Conservation (phyloP, 192 early-diverging fungal species). For the Thoreauomyces humboldtii region DNA sequence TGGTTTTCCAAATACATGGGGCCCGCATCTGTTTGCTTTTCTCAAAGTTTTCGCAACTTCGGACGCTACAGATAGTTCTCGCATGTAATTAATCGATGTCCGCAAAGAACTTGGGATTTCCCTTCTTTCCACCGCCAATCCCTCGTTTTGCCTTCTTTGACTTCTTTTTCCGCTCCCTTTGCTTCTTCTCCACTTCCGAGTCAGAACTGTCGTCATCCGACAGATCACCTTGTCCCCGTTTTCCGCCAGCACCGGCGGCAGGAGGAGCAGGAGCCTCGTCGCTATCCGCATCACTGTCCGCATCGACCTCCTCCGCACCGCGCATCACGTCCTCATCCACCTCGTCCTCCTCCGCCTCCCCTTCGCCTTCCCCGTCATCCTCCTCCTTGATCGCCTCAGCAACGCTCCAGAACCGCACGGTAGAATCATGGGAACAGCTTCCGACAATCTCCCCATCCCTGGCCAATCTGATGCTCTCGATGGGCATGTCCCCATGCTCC, state of each 20-base stretch:
- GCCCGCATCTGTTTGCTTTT: no score
- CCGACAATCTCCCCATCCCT: constrained; percentile 74
- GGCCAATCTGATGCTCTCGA: constrained; percentile 76
- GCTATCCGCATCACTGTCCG: constrained; percentile 32
- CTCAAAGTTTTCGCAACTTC: no score
- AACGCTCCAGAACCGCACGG: constrained; percentile 81
- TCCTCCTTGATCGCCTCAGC: constrained; percentile 46
- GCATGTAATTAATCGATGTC: constrained; percentile 16
- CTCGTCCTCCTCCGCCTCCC: constrained; percentile 63
- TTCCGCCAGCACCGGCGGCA: background rate
- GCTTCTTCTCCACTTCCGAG: constrained; percentile 16
- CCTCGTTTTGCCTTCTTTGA: constrained; percentile 35
- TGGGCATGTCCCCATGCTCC: constrained; percentile 85
- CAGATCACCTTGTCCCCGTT: background rate
- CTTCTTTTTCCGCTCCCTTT: constrained; percentile 37
- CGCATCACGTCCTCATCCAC: constrained; percentile 76
- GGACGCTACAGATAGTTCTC: no score
- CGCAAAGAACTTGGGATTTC: constrained; percentile 10
- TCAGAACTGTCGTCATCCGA: constrained; percentile 26
- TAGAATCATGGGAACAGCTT: constrained; percentile 82
- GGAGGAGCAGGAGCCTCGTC: constrained; percentile 1
- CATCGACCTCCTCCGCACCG: constrained; percentile 63
- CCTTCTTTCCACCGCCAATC: constrained; percentile 16
- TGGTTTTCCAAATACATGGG: no score
- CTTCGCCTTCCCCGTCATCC: constrained; percentile 48